Evolutionary conservation across 441 rosid genomes (phyloP), one percentile per base, ranked within the genome.

Genomic region (Manihot esculenta): DNA sequence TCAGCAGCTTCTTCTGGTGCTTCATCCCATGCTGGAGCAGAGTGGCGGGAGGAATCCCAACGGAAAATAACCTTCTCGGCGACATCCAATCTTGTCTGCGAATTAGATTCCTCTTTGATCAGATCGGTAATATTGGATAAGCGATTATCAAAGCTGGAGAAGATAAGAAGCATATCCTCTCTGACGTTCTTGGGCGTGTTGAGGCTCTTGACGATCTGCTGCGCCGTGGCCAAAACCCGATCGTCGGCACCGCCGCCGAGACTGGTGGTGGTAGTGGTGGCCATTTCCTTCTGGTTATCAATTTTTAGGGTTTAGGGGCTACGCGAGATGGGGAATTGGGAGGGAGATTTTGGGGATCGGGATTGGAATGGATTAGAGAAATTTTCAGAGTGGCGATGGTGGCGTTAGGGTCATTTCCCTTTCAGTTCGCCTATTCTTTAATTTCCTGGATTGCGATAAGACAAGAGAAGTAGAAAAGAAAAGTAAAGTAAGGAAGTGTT

Each of bases 181-280:
- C 97, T 87, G 10, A 91, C 97, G 66, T 91, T 93, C 74, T 93
- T 91, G 0, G 96, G 83, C 17, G 99, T 86, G 85, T 93, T 96
- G 47, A 96, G 91, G 51, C 97, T 91, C 67, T 93, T 89, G 47
- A 96, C 88, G 86, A 93, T 96, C 94, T 90, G 96, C 71, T 93
- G 99, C 8, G 98, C 99, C 62, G 99, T 87, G 24, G 98, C 98
- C 84, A 93, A 72, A 38, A 93, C 99, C 13, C 99, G 95, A 77
- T 96, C 99, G 68, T 93, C 99, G 18, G 79, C 89, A 41, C 84
- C 94, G 27, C 69, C 83, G 13, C 53, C 70, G 5, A 72, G 63
- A 68, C 78, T 76, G 51, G 83, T 78, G 38, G 86, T 80, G 2
- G 86, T 73, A 42, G 89, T 76, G 13, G 85, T 63, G 47, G 79